These are phyloP conservation scores for Boletus semigastroideus DNA, from an alignment of 1,284 basidiomycete species.

Conservation along the genomic window DNA sequence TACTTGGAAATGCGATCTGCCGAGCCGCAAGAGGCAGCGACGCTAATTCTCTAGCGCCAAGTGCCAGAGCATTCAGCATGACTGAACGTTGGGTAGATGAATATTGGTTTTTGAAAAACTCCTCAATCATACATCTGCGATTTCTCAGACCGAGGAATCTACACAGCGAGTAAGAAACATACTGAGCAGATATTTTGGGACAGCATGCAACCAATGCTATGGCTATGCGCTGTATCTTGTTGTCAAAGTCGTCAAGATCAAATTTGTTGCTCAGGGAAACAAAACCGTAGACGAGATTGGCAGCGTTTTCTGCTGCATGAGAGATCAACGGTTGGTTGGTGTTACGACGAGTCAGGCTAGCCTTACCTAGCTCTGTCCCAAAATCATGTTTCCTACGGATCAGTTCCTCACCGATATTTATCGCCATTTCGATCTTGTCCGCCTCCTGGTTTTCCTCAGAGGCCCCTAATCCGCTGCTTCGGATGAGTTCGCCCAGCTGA, in stretches of 20 bases:
- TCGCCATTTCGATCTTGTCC: conserved; percentile 74
- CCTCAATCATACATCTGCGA: conserved; percentile 78
- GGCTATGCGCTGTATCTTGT: conserved; percentile 72
- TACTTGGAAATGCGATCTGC: conserved; percentile 69
- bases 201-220: conserved; percentile 80
- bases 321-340: conserved; percentile 1
- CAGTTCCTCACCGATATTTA: conserved; percentile 76
- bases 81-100: conserved; percentile 81
- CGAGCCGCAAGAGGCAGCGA: conserved; percentile 52
- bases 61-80: conserved; percentile 83
- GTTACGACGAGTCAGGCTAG: not conserved
- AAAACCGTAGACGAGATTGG: conserved; percentile 75
- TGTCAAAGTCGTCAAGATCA: conserved; percentile 78
- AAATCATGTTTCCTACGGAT: conserved; percentile 80
- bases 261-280: conserved; percentile 82
- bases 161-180: conserved; percentile 35
- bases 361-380: conserved; percentile 81
- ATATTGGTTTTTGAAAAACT: conserved; percentile 92
- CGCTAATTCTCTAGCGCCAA: conserved; percentile 85
- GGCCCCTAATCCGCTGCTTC: conserved; percentile 45
- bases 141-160: conserved; percentile 1
- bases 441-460: conserved; percentile 68
- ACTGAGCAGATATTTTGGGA: conserved; percentile 79
- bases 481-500: conserved; percentile 74
- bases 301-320: conserved; percentile 78